Conservation (phyloP, 73 alveolate genomes). For the Blepharisma stoltei region DNA sequence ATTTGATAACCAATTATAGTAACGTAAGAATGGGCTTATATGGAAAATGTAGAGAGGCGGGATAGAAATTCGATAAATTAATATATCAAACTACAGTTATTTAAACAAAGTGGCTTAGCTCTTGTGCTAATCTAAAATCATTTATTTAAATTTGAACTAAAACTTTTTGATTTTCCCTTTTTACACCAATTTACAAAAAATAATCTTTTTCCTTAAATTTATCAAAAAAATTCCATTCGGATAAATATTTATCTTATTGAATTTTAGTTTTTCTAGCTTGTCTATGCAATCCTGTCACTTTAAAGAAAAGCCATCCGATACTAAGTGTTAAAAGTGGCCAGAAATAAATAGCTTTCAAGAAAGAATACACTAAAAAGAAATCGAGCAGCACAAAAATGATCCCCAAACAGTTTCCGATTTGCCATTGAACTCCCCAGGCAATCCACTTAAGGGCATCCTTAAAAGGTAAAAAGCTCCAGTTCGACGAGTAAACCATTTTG, state of each 20-base stretch:
- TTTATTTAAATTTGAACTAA: no score
- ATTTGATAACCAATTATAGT: neutral
- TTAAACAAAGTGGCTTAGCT: no score
- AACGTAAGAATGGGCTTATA: no score
- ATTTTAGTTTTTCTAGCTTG: neutral
- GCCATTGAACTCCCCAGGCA: constrained; percentile 5
- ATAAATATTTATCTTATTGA: no score
- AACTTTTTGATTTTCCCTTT: no score
- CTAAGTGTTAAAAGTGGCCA: neutral
- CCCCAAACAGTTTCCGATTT: neutral
- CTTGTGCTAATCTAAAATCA: no score
- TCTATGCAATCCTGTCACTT: neutral
- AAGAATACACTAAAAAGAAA: neutral
- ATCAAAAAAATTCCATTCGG: no score
- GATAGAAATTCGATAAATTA: no score
- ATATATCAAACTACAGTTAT: no score
- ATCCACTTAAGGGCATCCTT: constrained; percentile 6
- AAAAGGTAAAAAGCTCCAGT: constrained; percentile 3
- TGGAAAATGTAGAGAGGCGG: no score
- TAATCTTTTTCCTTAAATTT: no score
- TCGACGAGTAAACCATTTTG: constrained; percentile 27
- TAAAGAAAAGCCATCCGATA: constrained; percentile 7
- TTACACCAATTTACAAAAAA: no score
- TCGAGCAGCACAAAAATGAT: constrained; percentile 19
- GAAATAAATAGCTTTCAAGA: neutral